phyloP scores from a whole-genome alignment of 495 filamentous ascomycete species.

The Penicillium roqueforti region DNA sequence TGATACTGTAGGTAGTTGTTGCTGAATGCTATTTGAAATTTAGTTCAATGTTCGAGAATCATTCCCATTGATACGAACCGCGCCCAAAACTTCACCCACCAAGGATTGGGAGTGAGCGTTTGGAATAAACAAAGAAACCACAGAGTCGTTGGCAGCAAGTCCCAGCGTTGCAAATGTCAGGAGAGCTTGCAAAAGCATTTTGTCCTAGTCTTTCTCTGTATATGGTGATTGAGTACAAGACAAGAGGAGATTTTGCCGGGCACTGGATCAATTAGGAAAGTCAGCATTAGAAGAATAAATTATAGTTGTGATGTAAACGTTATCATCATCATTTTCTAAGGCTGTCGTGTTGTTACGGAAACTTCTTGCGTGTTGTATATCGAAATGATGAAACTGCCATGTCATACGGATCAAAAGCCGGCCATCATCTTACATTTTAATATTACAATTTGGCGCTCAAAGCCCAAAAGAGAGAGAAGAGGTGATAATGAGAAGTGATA shows the following conservation, averaged over 20 bases:
- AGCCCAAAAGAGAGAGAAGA: background rate
- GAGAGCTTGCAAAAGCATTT: background rate
- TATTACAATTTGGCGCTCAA: background rate
- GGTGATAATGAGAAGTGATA: background rate
- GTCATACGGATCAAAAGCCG: background rate
- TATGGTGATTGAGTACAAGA: background rate
- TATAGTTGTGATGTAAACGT: background rate
- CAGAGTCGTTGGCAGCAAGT: slow-evolving; percentile 27
- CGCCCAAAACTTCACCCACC: slow-evolving; percentile 37
- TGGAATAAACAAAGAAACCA: slow-evolving; percentile 36
- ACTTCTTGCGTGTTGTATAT: background rate
- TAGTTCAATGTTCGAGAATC: slow-evolving; percentile 1
- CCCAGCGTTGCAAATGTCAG: slow-evolving; percentile 9
- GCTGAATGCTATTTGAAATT: slow-evolving; percentile 19
- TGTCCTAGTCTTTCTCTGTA: background rate
- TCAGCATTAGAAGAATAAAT: background rate
- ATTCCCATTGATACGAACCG: slow-evolving; percentile 14
- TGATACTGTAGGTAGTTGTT: slow-evolving; percentile 39
- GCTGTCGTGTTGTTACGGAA: background rate
- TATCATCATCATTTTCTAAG: background rate
- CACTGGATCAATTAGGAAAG: background rate
- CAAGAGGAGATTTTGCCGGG: background rate
- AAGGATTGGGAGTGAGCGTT: slow-evolving; percentile 32
- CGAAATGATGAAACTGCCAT: background rate
- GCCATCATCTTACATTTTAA: background rate